These are phyloP conservation scores for Ascobolus immersus DNA, from an alignment of 495 filamentous ascomycete species.

Conservation along the genomic window DNA sequence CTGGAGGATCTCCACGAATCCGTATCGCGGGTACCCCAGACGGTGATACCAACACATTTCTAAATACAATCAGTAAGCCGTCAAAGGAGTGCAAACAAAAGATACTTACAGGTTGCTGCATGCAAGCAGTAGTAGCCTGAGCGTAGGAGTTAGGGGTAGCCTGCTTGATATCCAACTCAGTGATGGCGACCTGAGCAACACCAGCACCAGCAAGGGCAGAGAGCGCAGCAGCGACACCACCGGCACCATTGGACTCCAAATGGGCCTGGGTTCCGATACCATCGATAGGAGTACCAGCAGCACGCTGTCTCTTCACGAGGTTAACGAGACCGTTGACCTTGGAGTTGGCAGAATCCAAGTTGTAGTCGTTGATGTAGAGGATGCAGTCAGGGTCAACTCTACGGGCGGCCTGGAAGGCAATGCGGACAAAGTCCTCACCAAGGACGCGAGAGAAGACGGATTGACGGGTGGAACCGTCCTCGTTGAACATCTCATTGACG, in stretches of 20 bases:
- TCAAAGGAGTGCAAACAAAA: too few species aligned
- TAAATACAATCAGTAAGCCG: too few species aligned
- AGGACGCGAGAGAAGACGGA: slow-evolving; percentile 32
- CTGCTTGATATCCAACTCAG: slow-evolving; percentile 43
- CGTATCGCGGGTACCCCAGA: slow-evolving; percentile 3
- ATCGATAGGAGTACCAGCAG: slow-evolving; percentile 38
- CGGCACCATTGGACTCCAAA: slow-evolving; percentile 23
- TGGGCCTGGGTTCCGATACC: slow-evolving; percentile 40
- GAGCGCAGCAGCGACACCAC: slow-evolving; percentile 25
- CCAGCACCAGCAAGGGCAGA: slow-evolving; percentile 29
- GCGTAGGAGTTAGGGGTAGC: slow-evolving; percentile 32
- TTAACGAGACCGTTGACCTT: slow-evolving; percentile 35
- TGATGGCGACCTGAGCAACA: slow-evolving; percentile 36
- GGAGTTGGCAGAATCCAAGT: slow-evolving; percentile 24
- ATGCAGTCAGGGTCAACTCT: slow-evolving; percentile 28
- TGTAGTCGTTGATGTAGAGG: slow-evolving; percentile 44
- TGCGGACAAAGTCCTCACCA: slow-evolving; percentile 29
- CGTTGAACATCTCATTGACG: slow-evolving; percentile 40
- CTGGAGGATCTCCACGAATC: slow-evolving; percentile 2
- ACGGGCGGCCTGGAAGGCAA: slow-evolving; percentile 33
- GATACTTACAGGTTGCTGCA: too few species aligned
- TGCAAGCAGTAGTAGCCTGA: slow-evolving; percentile 33
- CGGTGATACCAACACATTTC: slow-evolving; percentile 4
- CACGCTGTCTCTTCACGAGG: slow-evolving; percentile 39
- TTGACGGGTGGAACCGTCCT: slow-evolving; percentile 28